phyloP scores from a whole-genome alignment of 345 rosid species.

The Gossypium australe region DNA sequence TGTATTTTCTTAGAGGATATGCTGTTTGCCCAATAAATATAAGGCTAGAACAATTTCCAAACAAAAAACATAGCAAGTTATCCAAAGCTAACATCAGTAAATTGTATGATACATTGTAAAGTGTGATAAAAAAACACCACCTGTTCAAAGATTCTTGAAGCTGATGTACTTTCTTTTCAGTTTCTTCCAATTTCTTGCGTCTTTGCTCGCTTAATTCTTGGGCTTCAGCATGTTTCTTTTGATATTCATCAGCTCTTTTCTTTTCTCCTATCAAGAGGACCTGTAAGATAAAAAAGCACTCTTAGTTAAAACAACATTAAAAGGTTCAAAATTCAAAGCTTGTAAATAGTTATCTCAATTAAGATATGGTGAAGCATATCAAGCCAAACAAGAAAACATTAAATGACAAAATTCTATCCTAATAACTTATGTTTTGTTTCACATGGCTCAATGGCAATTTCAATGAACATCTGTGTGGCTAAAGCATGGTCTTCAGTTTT shows the following conservation, averaged over 20 bases:
- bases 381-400: background rate
- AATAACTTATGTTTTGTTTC: background rate
- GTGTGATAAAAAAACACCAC: slow-evolving; percentile 35
- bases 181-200: slow-evolving; percentile 62
- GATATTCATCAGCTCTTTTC: slow-evolving; percentile 72
- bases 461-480: background rate
- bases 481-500: too few species aligned
- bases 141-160: slow-evolving; percentile 80
- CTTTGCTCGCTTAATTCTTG: slow-evolving; percentile 60
- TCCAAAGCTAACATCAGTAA: background rate
- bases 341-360: slow-evolving; percentile 3
- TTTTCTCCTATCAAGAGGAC: slow-evolving; percentile 52
- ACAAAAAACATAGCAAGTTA: background rate
- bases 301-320: slow-evolving; percentile 2
- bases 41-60: background rate
- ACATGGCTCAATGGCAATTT: background rate
- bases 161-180: slow-evolving; percentile 65
- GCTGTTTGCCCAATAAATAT: background rate
- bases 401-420: background rate
- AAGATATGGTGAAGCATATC: background rate
- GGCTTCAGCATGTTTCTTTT: slow-evolving; percentile 56
- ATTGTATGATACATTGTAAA: background rate
- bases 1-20: background rate
- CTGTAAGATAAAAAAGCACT: slow-evolving; percentile 26
- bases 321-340: background rate